phyloP scores from a whole-genome alignment of 202 grass and related monocot genomes.

The Saccharum hybrid region DNA sequence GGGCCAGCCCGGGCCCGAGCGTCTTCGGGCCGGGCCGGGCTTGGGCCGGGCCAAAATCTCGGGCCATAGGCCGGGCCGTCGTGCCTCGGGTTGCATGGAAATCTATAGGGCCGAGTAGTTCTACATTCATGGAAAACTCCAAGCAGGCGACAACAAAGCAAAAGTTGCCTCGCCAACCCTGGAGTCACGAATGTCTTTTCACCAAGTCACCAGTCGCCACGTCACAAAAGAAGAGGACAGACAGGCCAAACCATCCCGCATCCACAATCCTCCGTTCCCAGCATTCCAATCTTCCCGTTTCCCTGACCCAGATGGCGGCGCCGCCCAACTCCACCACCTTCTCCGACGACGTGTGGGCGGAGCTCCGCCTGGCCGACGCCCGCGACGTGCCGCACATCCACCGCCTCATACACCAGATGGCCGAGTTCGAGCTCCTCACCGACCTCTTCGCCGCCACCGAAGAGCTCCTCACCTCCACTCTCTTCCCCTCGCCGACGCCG shows the following conservation, averaged over 20 bases:
- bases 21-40: no score
- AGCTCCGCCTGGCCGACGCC: slow-evolving; percentile 64
- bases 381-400: slow-evolving; percentile 73
- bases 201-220: not conserved
- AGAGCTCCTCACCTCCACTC: slow-evolving; percentile 37
- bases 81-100: no score
- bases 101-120: no score
- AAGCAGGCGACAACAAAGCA: no score
- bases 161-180: not conserved
- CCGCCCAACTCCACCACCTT: slow-evolving; percentile 44
- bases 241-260: not conserved
- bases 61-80: no score
- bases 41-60: no score
- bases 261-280: not conserved
- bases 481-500: slow-evolving; percentile 36
- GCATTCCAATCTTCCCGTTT: not conserved
- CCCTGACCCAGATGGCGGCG: slow-evolving; percentile 54
- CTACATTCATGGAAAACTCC: no score
- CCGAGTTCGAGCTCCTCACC: slow-evolving; percentile 87
- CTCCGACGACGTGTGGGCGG: slow-evolving; percentile 64
- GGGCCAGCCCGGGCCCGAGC: no score
- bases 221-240: not conserved
- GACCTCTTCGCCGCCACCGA: slow-evolving; percentile 74
- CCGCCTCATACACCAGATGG: slow-evolving; percentile 83
- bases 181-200: not conserved